Evolutionary conservation across 352 stramenopile genomes (phyloP).

Genomic region (Globisporangium nodosum): DNA sequence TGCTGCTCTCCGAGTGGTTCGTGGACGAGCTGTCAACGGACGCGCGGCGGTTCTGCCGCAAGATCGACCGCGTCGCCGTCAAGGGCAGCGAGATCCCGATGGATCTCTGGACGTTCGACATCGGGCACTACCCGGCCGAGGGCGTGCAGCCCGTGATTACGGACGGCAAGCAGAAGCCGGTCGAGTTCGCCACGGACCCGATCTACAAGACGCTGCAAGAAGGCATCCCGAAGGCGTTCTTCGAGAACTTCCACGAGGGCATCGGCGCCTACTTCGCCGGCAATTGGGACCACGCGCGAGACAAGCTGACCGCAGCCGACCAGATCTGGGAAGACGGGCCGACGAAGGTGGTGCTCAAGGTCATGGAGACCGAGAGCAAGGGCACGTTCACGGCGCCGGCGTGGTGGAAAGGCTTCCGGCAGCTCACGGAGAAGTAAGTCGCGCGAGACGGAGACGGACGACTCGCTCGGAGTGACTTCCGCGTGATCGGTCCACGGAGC

Average conservation of each 20-base stretch:
- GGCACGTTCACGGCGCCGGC: conserved; percentile 68
- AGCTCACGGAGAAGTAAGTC: conserved; percentile 90
- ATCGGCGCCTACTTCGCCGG: conserved; percentile 92
- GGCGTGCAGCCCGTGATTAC: conserved; percentile 44
- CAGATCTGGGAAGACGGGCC: conserved; percentile 88
- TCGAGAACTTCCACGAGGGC: conserved; percentile 88
- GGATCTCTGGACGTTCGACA: conserved; percentile 93
- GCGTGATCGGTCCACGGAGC: too few species aligned
- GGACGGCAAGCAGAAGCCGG: conserved; percentile 70
- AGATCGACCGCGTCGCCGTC: conserved; percentile 95
- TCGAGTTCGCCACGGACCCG: conserved; percentile 74
- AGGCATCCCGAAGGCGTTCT: conserved; percentile 83
- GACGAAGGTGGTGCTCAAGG: conserved; percentile 82
- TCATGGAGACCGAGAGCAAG: conserved; percentile 90
- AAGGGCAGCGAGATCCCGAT: conserved; percentile 95
- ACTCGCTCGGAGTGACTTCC: too few species aligned
- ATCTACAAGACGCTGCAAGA: conserved; percentile 76
- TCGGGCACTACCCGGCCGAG: conserved; percentile 71
- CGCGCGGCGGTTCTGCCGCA: conserved; percentile 83
- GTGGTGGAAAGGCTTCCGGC: conserved; percentile 90
- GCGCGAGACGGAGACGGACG: too few species aligned
- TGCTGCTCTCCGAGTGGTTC: conserved; percentile 95
- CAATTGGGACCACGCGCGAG: conserved; percentile 85
- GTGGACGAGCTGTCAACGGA: conserved; percentile 89
- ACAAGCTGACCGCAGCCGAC: conserved; percentile 83